Conservation (phyloP, 75 land plant genomes). For the Ceratopteris richardii region DNA sequence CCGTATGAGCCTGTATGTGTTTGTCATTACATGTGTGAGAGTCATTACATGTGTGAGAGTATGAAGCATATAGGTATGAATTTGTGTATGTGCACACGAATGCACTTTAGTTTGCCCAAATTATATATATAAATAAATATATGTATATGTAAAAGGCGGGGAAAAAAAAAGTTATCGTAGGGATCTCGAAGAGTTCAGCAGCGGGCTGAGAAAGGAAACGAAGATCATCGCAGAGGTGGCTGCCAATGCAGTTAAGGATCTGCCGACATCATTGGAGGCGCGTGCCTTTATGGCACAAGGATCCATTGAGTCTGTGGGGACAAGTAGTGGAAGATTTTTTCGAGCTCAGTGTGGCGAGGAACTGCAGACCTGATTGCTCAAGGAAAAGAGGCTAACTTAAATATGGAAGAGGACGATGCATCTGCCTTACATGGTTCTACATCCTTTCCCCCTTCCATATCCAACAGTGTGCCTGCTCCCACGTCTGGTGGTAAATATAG, state of each 20-base stretch:
- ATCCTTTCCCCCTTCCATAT: conserved; percentile 4
- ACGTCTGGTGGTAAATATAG: conserved; percentile 26
- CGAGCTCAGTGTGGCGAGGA: conserved; percentile 62
- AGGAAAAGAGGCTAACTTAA: conserved; percentile 43
- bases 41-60: too few species aligned
- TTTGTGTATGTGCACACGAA: too few species aligned
- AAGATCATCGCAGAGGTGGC: conserved; percentile 54
- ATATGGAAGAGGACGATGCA: background rate
- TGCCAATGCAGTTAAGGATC: conserved; percentile 57
- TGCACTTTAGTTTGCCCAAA: too few species aligned
- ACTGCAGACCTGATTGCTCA: conserved; percentile 68
- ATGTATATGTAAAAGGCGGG: too few species aligned
- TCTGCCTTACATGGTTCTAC: background rate
- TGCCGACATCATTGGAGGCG: conserved; percentile 56
- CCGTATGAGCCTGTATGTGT: too few species aligned
- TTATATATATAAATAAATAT: too few species aligned
- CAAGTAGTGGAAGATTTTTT: conserved; percentile 76
- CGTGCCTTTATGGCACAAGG: conserved; percentile 83
- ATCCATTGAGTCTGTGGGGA: conserved; percentile 59
- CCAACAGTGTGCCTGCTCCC: background rate
- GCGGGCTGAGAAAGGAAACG: conserved; percentile 77
- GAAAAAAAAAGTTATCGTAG: conserved; percentile 64
- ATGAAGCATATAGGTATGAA: too few species aligned
- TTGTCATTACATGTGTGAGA: too few species aligned
- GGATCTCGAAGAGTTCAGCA: conserved; percentile 78